A percentile compares a stretch with the other conserved stretches of the same genome.
Evolutionary conservation across 2,329 filamentous ascomycete genomes (phyloP).

Genomic region (Aspergillus fischeri): DNA sequence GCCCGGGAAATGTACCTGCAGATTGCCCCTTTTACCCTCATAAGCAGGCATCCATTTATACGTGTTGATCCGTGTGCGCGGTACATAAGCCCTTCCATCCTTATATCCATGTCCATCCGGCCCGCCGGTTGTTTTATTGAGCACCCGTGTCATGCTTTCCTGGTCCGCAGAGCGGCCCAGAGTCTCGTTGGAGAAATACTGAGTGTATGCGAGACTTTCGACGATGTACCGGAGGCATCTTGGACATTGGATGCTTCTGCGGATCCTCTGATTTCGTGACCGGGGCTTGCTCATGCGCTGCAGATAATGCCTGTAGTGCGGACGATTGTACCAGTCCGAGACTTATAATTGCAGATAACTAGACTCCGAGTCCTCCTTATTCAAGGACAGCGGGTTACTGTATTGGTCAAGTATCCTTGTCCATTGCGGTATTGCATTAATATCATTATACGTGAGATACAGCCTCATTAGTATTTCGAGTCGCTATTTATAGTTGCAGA

Average conservation of each 20-base stretch:
- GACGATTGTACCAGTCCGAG: not conserved
- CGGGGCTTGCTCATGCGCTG: too few species aligned
- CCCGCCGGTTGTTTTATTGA: constrained; percentile 16
- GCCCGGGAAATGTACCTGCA: constrained; percentile 30
- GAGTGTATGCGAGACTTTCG: constrained; percentile 22
- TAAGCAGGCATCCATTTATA: constrained; percentile 25
- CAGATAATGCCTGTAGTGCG: too few species aligned
- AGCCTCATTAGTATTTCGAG: not conserved
- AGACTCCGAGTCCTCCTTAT: too few species aligned
- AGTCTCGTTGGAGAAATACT: constrained; percentile 18
- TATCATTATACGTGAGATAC: not conserved
- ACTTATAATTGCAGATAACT: not conserved
- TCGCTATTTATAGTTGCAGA: not conserved
- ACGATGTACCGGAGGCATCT: not conserved
- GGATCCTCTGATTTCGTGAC: too few species aligned
- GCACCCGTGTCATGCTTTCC: constrained; percentile 17
- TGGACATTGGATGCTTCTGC: too few species aligned
- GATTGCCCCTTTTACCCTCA: constrained; percentile 22
- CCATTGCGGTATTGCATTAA: not conserved
- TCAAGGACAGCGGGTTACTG: too few species aligned
- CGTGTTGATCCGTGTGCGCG: constrained; percentile 25
- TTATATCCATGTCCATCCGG: constrained; percentile 13
- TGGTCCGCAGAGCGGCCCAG: constrained; percentile 18
- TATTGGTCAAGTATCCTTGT: not conserved
- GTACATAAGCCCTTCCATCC: constrained; percentile 16